These are phyloP conservation scores for Parachaetomium inaequale DNA, from an alignment of 495 filamentous ascomycete genomes.

Conservation along the genomic window DNA sequence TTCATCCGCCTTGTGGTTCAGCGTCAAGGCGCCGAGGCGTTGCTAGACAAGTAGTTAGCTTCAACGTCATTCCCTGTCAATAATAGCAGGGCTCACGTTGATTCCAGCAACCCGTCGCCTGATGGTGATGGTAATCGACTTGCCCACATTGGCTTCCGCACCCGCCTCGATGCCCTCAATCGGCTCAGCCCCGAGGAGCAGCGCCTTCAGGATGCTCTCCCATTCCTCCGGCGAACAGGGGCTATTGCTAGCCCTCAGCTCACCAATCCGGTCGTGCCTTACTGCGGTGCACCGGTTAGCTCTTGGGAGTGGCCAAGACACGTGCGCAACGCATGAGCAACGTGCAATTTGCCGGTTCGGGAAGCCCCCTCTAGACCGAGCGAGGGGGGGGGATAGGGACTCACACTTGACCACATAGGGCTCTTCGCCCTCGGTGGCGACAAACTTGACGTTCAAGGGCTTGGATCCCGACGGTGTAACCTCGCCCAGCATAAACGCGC, in stretches of 20 bases:
- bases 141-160: slow-evolving; percentile 36
- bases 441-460: slow-evolving; percentile 57
- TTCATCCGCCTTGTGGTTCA: slow-evolving; percentile 60
- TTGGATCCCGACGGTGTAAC: slow-evolving; percentile 46
- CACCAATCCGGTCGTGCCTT: slow-evolving; percentile 32
- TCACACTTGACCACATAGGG: slow-evolving; percentile 58
- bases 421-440: slow-evolving; percentile 63
- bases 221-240: slow-evolving; percentile 44
- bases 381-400: slow-evolving; percentile 17
- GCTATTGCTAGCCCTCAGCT: slow-evolving; percentile 26
- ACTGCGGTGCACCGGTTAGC: slow-evolving; percentile 26
- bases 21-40: slow-evolving; percentile 63
- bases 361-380: background rate
- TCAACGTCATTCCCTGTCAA: background rate
- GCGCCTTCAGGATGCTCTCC: slow-evolving; percentile 41
- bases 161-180: slow-evolving; percentile 41
- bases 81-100: slow-evolving; percentile 33
- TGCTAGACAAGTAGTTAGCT: slow-evolving; percentile 46
- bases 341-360: background rate
- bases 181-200: slow-evolving; percentile 35
- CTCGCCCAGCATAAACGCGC: slow-evolving; percentile 56
- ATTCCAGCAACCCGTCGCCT: slow-evolving; percentile 47
- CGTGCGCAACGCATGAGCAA: slow-evolving; percentile 1
- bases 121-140: slow-evolving; percentile 40
- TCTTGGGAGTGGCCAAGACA: background rate